Evolutionary conservation across 306 rosid species (phyloP).

Genomic region (Amphicarpaea edgeworthii): DNA sequence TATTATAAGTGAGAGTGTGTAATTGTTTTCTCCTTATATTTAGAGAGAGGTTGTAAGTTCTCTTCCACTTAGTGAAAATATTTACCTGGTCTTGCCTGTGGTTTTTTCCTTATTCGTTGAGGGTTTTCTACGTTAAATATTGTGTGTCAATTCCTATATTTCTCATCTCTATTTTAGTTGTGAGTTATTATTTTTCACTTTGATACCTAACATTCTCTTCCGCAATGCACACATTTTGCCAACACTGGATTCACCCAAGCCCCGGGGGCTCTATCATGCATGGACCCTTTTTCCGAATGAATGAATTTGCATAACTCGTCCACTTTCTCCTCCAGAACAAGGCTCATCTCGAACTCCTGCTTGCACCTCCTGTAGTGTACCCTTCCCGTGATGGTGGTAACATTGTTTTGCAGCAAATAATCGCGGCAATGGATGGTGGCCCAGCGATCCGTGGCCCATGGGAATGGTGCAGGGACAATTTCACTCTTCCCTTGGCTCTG

Average conservation of each 20-base stretch:
- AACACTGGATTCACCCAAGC: conserved; percentile 54
- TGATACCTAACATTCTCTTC: no score
- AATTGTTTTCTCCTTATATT: no score
- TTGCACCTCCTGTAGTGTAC: conserved; percentile 60
- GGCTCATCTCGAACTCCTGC: background rate
- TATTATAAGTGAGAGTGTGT: no score
- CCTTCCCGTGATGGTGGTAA: conserved; percentile 36
- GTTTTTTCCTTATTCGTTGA: no score
- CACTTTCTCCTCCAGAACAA: conserved; percentile 29
- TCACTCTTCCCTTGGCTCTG: background rate
- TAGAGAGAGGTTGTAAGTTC: no score
- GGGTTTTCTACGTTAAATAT: no score
- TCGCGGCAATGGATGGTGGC: conserved; percentile 37
- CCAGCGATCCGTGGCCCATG: conserved; percentile 59
- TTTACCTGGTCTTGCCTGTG: no score
- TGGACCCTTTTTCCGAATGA: rapidly evolving
- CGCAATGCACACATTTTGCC: conserved; percentile 50
- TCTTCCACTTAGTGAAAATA: no score
- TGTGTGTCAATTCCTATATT: no score
- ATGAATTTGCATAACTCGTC: background rate
- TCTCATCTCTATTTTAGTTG: no score
- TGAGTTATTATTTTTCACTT: no score
- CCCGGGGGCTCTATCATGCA: conserved; percentile 56
- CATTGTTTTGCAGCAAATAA: background rate
- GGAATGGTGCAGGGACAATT: conserved; percentile 45